Evolutionary conservation across 345 rosid genomes (phyloP), one percentile per base, ranked within the genome.

Genomic region (Euphorbia pulcherrima): DNA sequence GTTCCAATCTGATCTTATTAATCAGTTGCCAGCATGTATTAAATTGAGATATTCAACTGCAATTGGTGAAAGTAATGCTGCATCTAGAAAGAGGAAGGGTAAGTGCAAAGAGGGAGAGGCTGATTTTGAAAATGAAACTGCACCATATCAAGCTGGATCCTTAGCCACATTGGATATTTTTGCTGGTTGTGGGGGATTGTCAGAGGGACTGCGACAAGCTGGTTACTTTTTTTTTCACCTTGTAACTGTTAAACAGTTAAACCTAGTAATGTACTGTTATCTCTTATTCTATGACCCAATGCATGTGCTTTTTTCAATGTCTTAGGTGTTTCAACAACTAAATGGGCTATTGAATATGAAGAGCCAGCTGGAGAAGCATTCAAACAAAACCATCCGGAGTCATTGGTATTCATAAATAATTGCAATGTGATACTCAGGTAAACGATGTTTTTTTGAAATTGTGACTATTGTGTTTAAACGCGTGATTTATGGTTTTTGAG

Each of bases 331-430:
- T 80, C 90, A 58, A 65, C 23, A 50, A 86, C 98, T 35, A 92
- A 78, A 55, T 83, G 98, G 98, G 93, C 98, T 2, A 90, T 92
- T 26, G 97, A 92, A 80, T 90, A 85, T 77, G 98, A 92, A 57
- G 96, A 87, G 64, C 92, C 92, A 75, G 98, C 97, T 62, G 97
- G 87, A 39, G 85, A 85, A 53, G 96, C 97, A 29, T 93, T 90
- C 68, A 83, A 74, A 37, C 81, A 78, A 55, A 92, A 90, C 67
- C 89, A 93, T 81, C 90, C 90, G 0, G 85, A 82, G 75, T 60
- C 94, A 30, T 73, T 77, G 69, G 83, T 90, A 75, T 90, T 90
- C 71, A 73, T 87, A 44, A 78, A 84, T 60, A 90, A 90, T 77
- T 90, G 94, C 78, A 93, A 93, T 75, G 97, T 93, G 82, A 87